These are phyloP conservation scores for Tothia fuscella DNA, from an alignment of 2,329 filamentous ascomycete species.

Conservation along the genomic window DNA sequence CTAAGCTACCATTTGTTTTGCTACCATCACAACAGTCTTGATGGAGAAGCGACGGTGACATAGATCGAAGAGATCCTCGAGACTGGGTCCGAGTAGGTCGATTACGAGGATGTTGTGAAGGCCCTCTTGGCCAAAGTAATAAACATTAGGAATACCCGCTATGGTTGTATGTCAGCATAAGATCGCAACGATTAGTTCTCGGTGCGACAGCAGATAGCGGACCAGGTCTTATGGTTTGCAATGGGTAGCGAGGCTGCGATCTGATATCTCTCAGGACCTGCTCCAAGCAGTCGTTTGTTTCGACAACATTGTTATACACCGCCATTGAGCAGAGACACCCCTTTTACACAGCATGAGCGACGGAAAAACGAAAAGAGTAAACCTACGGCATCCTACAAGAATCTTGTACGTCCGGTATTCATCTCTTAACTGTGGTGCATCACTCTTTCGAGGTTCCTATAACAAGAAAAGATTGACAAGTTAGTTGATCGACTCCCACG, in stretches of 20 bases:
- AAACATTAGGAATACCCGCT: constrained; percentile 99
- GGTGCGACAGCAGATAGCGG: no score
- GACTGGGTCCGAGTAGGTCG: constrained; percentile 83
- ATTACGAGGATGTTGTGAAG: constrained; percentile 98
- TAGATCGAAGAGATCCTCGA: constrained; percentile 95
- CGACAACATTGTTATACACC: no score
- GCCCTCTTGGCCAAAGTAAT: constrained; percentile 97
- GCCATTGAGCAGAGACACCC: background rate
- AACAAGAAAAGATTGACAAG: background rate
- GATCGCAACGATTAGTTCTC: no score
- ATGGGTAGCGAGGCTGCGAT: no score
- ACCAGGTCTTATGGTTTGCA: no score
- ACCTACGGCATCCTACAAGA: constrained; percentile 95
- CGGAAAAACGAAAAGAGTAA: background rate
- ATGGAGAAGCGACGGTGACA: constrained; percentile 90
- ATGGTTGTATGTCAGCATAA: no score
- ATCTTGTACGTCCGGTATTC: constrained; percentile 99
- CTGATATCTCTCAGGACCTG: no score
- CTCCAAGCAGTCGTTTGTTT: no score
- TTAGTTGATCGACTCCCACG: background rate
- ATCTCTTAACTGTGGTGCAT: constrained; percentile 93
- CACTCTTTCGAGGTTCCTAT: constrained; percentile 97
- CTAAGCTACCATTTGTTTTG: constrained; percentile 87
- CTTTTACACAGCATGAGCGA: constrained; percentile 4
- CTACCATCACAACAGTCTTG: constrained; percentile 98